phyloP scores from a whole-genome alignment of 2,329 filamentous ascomycete species.

The Didymella keratinophila region DNA sequence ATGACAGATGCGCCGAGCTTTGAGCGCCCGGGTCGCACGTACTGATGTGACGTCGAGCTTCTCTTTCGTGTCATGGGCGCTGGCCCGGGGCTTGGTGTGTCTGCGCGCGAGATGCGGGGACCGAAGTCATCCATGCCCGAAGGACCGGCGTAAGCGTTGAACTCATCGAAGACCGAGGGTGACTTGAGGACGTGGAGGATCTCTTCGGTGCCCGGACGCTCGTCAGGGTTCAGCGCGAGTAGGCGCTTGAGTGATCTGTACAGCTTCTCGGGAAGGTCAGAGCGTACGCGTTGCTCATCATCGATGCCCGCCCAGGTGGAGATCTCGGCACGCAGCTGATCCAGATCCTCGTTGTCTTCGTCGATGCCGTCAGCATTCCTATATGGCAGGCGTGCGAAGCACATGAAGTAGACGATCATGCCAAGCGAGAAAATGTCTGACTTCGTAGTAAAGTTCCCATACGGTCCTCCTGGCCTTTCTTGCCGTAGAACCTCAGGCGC shows the following conservation, averaged over 20 bases:
- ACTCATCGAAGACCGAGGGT: constrained; percentile 62
- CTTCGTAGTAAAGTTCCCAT: constrained; percentile 94
- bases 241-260: constrained; percentile 85
- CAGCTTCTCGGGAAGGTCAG: constrained; percentile 84
- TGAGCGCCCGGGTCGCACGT: constrained; percentile 42
- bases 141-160: constrained; percentile 49
- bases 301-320: constrained; percentile 86
- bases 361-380: constrained; percentile 81
- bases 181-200: constrained; percentile 80
- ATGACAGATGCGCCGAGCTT: constrained; percentile 45
- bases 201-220: constrained; percentile 84
- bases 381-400: constrained; percentile 90
- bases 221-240: constrained; percentile 76
- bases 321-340: constrained; percentile 85
- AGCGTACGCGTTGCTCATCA: constrained; percentile 74
- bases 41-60: constrained; percentile 30
- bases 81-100: constrained; percentile 49
- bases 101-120: constrained; percentile 56
- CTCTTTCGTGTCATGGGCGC: constrained; percentile 34
- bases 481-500: constrained; percentile 88
- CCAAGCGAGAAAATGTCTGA: constrained; percentile 98
- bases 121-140: constrained; percentile 45
- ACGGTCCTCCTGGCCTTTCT: constrained; percentile 69
- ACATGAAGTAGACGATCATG: constrained; percentile 99
- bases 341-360: constrained; percentile 91